Evolutionary conservation across 345 rosid species (phyloP).

Genomic region (Raphanus sativus): DNA sequence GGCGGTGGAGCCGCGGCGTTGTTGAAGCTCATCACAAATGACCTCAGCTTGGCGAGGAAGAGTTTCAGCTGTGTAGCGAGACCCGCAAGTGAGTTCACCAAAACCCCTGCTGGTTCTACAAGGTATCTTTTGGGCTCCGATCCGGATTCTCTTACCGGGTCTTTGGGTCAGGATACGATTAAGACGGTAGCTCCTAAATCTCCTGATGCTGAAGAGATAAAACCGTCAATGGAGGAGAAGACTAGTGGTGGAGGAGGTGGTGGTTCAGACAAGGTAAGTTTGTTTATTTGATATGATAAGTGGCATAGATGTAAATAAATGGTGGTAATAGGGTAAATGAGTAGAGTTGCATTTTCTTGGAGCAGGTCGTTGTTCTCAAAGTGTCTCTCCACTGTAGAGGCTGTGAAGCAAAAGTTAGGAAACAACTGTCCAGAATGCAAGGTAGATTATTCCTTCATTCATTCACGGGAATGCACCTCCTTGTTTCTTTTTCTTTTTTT

Average conservation of each 20-base stretch:
- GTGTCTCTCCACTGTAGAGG: slow-evolving; percentile 95
- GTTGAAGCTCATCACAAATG: slow-evolving; percentile 32
- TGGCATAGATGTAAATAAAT: slow-evolving; percentile 20
- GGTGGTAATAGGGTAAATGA: slow-evolving; percentile 12
- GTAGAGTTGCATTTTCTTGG: background rate
- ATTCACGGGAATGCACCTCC: too few species aligned
- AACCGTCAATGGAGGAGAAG: background rate
- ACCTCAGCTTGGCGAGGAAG: slow-evolving; percentile 38
- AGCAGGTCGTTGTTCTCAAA: slow-evolving; percentile 79
- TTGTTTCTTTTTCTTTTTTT: background rate
- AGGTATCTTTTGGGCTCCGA: slow-evolving; percentile 66
- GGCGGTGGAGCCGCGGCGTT: slow-evolving; percentile 22
- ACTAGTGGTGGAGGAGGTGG: slow-evolving; percentile 12
- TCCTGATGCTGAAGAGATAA: slow-evolving; percentile 14
- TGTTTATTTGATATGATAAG: slow-evolving; percentile 4
- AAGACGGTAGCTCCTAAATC: background rate
- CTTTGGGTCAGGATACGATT: slow-evolving; percentile 44
- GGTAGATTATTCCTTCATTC: slow-evolving; percentile 40
- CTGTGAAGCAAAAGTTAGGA: slow-evolving; percentile 83
- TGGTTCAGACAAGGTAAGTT: slow-evolving; percentile 32
- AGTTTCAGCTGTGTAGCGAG: slow-evolving; percentile 42
- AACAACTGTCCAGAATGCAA: slow-evolving; percentile 86
- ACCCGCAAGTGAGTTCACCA: slow-evolving; percentile 40
- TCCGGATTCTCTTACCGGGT: slow-evolving; percentile 39
- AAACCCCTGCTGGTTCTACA: slow-evolving; percentile 69